Conservation (phyloP, 148 eudicot genomes). For the Chenopodium formosanum region DNA sequence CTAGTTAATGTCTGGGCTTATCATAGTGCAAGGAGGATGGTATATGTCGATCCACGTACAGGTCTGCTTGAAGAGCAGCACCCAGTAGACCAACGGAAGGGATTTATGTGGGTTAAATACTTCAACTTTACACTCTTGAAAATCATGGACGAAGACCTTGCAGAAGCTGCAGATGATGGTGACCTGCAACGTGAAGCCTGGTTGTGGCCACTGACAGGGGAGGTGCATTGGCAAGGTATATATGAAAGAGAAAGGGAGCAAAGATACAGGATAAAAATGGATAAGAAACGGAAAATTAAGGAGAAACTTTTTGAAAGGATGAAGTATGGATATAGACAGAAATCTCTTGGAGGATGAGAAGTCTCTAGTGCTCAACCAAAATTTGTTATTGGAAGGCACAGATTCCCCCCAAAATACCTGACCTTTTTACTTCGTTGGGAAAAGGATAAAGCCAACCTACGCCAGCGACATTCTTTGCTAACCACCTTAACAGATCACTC, state of each 20-base stretch:
- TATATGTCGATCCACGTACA: constrained; percentile 68
- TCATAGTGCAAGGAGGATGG: constrained; percentile 89
- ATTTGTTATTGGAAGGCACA: neutral
- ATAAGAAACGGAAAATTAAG: constrained; percentile 81
- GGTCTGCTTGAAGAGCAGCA: constrained; percentile 86
- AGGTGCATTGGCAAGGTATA: constrained; percentile 91
- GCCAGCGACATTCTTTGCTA: constrained; percentile 21
- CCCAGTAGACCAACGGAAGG: constrained; percentile 66
- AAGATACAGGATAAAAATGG: constrained; percentile 87
- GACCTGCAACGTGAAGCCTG: constrained; percentile 60
- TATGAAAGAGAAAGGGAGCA: constrained; percentile 93
- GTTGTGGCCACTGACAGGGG: constrained; percentile 98
- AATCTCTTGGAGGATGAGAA: constrained; percentile 60
- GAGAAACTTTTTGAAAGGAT: constrained; percentile 74
- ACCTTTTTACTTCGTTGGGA: neutral
- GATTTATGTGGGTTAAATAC: constrained; percentile 81
- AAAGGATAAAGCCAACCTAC: constrained; percentile 7
- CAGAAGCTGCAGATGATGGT: constrained; percentile 88
- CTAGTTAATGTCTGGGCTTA: constrained; percentile 99
- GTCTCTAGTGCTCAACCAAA: constrained; percentile 1
- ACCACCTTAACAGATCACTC: constrained; percentile 13
- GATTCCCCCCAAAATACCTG: neutral
- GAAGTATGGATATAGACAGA: constrained; percentile 82
- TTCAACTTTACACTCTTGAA: constrained; percentile 70
- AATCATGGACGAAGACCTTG: constrained; percentile 96